Conservation (phyloP, 768 basidiomycete genomes). For the Zangia roseola region DNA sequence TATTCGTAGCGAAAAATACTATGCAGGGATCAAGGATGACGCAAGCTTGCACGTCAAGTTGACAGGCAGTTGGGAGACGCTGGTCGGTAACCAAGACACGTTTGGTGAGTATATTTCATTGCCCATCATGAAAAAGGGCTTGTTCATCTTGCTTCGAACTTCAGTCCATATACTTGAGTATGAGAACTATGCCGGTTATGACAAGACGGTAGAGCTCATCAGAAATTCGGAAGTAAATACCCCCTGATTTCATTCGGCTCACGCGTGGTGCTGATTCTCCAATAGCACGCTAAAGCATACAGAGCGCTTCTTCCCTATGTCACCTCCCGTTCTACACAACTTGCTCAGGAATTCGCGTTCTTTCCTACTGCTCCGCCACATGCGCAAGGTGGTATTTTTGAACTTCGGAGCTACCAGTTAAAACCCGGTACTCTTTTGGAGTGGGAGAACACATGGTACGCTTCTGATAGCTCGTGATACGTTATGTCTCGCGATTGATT, state of each 20-base stretch:
- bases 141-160: neutral
- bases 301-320: constrained; percentile 76
- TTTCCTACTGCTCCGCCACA: constrained; percentile 88
- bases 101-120: constrained; percentile 54
- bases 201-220: constrained; percentile 68
- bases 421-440: constrained; percentile 89
- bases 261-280: neutral
- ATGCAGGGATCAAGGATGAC: constrained; percentile 75
- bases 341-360: constrained; percentile 94
- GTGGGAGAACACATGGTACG: constrained; percentile 92
- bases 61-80: constrained; percentile 90
- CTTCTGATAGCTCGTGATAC: neutral
- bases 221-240: constrained; percentile 60
- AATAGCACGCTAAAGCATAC: constrained; percentile 66
- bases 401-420: constrained; percentile 85
- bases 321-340: constrained; percentile 67
- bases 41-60: constrained; percentile 77
- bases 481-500: constrained; percentile 2
- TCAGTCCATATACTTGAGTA: constrained; percentile 82
- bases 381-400: constrained; percentile 88
- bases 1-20: constrained; percentile 71
- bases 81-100: constrained; percentile 87
- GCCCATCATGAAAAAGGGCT: neutral
- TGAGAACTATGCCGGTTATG: constrained; percentile 89
- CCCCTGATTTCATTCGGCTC: neutral